Base-by-base conservation (phyloP, 1,284 basidiomycete species). In the Kwoniella shivajii region DNA sequence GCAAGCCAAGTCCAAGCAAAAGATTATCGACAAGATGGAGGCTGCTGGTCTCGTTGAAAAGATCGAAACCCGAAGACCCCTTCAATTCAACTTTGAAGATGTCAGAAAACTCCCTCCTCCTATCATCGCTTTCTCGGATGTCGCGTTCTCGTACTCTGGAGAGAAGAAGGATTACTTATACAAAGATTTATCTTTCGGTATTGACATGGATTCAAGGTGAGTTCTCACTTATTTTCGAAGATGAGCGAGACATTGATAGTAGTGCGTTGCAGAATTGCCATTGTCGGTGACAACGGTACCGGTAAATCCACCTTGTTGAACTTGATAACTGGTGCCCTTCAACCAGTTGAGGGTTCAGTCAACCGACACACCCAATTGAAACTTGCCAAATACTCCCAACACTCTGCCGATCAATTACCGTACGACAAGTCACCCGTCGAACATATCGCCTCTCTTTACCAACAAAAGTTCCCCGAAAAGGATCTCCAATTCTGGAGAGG, bases 1-100 rank as follows among this genome's bases (percentile, higher is more conserved):
- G 77, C 95, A 99, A 81, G 95, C 95, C 71, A 98, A 99, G 82
- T 97, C 93, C 47, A 99, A 99, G 82, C 95, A 98, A 79, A 98
- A 99, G 80, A 96, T 96, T 65, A 96, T 99, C 79, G 95, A 99
- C 84, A 99, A 99, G 86, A 98, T 99, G 95, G 95, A 98, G 83
- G 95, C 95, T n/a, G 95, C 94, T 13, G 95, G 95, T 69, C 83
- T 98, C 41, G 84, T 98, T 71, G 92, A 98, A 80, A 92, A 92
- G 78, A 82, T 97, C 56, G 88, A 91, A 73, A 73, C 77, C 6
- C 83, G 85, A 48, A 86, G 84, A 70, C 84, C 85, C 38, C 81
- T 98, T 52, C 84, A 86, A 52, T 99, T 98, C 86, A 88, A 96
- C 84, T 98, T 98, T 75, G 94, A 98, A 79, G 92, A 96, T 72